phyloP scores from a whole-genome alignment of 352 stramenopile species.

The Paralagenidium karlingii region DNA sequence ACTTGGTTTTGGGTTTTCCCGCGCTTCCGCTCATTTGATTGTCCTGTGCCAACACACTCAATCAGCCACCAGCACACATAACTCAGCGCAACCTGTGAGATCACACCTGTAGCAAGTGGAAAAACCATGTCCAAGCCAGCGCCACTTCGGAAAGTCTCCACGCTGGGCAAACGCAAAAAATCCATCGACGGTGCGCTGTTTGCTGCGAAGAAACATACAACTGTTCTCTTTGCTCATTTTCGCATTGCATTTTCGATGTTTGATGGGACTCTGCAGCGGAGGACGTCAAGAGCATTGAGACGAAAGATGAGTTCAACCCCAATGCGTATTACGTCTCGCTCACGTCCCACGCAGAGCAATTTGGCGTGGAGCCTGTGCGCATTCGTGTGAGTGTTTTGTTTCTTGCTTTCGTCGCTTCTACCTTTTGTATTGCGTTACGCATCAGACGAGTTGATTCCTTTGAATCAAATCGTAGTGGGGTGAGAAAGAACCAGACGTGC shows the following conservation, averaged over 20 bases:
- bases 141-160: constrained; percentile 69
- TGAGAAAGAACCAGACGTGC: constrained; percentile 80
- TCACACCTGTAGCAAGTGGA: background rate
- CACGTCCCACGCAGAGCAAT: constrained; percentile 78
- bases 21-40: no score
- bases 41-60: no score
- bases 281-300: constrained; percentile 66
- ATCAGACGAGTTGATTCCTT: background rate
- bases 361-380: constrained; percentile 75
- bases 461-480: constrained; percentile 60
- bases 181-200: constrained; percentile 54
- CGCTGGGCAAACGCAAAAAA: constrained; percentile 83
- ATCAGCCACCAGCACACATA: no score
- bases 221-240: background rate
- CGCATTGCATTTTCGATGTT: no score
- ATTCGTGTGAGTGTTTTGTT: constrained; percentile 38
- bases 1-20: no score
- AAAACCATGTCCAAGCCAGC: constrained; percentile 3
- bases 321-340: constrained; percentile 82
- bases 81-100: no score
- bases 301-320: constrained; percentile 79
- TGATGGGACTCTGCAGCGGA: constrained; percentile 47
- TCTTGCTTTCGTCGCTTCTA: background rate
- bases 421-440: no score
- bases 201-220: background rate